Base-by-base conservation (phyloP, 257 asterid genomes). In the Solanum okadae region DNA sequence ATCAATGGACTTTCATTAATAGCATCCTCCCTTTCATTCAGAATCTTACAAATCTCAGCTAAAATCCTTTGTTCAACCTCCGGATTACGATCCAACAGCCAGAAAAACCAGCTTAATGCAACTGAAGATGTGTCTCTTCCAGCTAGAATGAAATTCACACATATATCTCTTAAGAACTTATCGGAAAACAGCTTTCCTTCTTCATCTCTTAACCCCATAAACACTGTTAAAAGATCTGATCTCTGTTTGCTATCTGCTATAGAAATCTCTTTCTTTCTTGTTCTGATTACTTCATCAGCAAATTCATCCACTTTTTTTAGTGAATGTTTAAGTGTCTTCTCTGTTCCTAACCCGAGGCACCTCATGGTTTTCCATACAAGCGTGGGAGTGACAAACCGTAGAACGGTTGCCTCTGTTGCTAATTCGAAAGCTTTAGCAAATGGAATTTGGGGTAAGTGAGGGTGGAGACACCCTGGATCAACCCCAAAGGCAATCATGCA, bases 91-190 rank as follows among this genome's bases (percentile, higher is more conserved):
- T 88, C 70, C 68, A 96, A 87, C 72, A 97, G 91, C 99, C 99
- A 97, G 94, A 97, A 97, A 84, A 97, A 97, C 99, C 99, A 95
- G 91, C 98, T 95, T 3, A 96, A 89, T 31, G 99, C 99, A 63
- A 96, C 99, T 23, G 99, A 96, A 8, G 99, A 96, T 79, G 99
- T 97, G 92, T 97, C 99, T 90, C 99, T 92, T 75, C 99, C 99
- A 2, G 99, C 99, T 85, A 97, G 81, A 22, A 97, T 97, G 87
- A 97, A 97, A 61, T 97, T 97, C 81, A 97, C 99, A 29, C 99
- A 97, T 27, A 97, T 91, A 87, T 97, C 99, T 16, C 98, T 87
- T 93, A 97, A 89, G 37, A 95, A 91, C 81, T 87, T 91, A 12
- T 94, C 96, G 4, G 98, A 93, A 56, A 91, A 94, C 27, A 92